Base-by-base conservation (phyloP, 495 filamentous ascomycete genomes). In the Amphirosellinia nigrospora region DNA sequence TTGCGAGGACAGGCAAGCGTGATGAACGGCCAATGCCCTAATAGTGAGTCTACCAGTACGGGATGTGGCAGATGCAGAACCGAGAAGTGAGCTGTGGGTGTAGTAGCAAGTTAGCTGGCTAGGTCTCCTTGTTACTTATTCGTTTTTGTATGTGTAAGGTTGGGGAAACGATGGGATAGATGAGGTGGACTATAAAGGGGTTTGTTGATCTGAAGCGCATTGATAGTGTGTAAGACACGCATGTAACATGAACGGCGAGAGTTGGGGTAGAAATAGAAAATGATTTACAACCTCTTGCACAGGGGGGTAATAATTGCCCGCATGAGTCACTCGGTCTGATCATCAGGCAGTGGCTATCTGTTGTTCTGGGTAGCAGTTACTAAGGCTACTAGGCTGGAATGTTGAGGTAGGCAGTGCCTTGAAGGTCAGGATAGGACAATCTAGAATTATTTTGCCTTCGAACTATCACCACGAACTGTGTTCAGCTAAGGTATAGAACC, bases 251-350 rank as follows among this genome's bases (percentile, higher is more conserved):
- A 30, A 26, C 45, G 16, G 43, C 36, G 36, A 23, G 36, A 30
- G 61, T 43, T 64, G 34, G 21, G 28, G 19, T 10, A 50, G 23
- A 36, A 30, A 4, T 26, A 52, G n/a, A 48, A 48, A 36, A 50
- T 23, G 30, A 15, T 9, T 9, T 23, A 65, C 62, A 52, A 55
- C n/a, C 46, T 39, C 30, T 55, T 55, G 21, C 21, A 16, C n/a
- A 26, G 41, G 36, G 26, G 23, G 53, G 36, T n/a, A 36, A 23
- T 8, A 34, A 26, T 39, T 67, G 64, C 19, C 38, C 50, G 64
- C 64, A 59, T 67, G 64, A 58, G 52, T 67, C 64, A 67, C 38
- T 43, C 30, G 19, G 9, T 16, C 16, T 58, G 15, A 16, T 10
- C 11, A n/a, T 5, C 7, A 53, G 50, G 48, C 21, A 15, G 21